Base-by-base conservation (phyloP, 352 stramenopile genomes). In the Halophytophthora batemanensis region DNA sequence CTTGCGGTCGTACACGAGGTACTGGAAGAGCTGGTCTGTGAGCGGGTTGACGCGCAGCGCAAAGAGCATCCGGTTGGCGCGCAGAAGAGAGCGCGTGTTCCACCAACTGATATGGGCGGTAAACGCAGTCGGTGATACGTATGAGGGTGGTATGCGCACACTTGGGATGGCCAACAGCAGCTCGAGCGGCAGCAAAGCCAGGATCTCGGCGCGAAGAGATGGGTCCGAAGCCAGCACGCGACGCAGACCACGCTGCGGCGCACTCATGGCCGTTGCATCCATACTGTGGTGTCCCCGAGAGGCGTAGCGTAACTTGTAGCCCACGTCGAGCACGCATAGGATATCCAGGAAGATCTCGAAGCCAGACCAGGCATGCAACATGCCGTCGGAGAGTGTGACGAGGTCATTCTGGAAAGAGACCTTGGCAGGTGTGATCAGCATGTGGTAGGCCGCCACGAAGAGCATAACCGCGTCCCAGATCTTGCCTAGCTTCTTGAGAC, bases 341-440 rank as follows among this genome's bases (percentile, higher is more conserved):
- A 66, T 2, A 14, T 88, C 80, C 14, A 88, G 28, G 15, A 85
- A 61, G 19, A 83, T 75, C 53, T 90, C 80, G 39, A 72, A 53
- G 1, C 13, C 61, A 0, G 71, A 71, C 79, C 79, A 90, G 12
- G 44, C 47, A 13, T 39, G 58, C 8, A 87, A 54, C 0, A 46
- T 22, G 3, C 2, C 12, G 8, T 41, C 23, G 2, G 57, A 38
- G 10, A 77, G 34, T 14, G 59, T 19, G 2, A 56, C 28, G 5
- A 90, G 50, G 15, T 86, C 76, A 18, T 69, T 44, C 2, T 61
- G 67, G 22, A 86, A 88, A 18, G 64, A 82, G 10, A 82, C 70
- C 23, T 88, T 90, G 38, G 86, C 71, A 1, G 76, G 74, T 0
- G 62, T 71, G 17, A 69, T 45, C 2, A 81, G 21, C 17, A 64